Conservation (phyloP, 306 rosid species). For the Prosopis cineraria region DNA sequence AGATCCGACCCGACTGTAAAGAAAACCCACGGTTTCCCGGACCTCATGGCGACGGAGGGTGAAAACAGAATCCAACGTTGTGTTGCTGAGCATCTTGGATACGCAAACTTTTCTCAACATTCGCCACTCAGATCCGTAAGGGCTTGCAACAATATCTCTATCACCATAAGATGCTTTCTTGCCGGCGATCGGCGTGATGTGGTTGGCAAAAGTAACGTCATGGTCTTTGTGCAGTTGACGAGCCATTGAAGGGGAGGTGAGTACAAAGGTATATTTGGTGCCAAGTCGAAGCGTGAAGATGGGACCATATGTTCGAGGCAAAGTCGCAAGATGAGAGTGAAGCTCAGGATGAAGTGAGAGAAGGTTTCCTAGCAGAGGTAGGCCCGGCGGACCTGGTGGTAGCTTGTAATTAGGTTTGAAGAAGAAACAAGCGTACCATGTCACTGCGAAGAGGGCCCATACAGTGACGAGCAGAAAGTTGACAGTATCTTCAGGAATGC, state of each 20-base stretch:
- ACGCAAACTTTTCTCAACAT: slow-evolving; percentile 70
- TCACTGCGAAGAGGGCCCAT: slow-evolving; percentile 10
- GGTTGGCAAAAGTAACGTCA: slow-evolving; percentile 71
- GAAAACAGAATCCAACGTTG: slow-evolving; percentile 56
- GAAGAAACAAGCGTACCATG: slow-evolving; percentile 19
- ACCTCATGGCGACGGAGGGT: slow-evolving; percentile 59
- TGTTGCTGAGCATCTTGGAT: slow-evolving; percentile 67
- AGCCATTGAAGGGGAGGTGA: slow-evolving; percentile 57
- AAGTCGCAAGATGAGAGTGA: slow-evolving; percentile 56
- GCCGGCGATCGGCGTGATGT: slow-evolving; percentile 55
- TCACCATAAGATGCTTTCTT: slow-evolving; percentile 48
- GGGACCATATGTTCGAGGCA: slow-evolving; percentile 62
- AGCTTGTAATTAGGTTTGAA: slow-evolving; percentile 20
- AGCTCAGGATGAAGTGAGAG: slow-evolving; percentile 69
- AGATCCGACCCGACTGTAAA: slow-evolving; percentile 43
- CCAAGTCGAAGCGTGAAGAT: slow-evolving; percentile 69
- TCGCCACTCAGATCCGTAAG: slow-evolving; percentile 79
- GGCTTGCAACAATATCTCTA: slow-evolving; percentile 58
- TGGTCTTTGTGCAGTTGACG: slow-evolving; percentile 61
- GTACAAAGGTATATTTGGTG: slow-evolving; percentile 44
- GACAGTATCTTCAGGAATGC: not conserved
- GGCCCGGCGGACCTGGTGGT: slow-evolving; percentile 73
- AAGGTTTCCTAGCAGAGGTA: slow-evolving; percentile 71
- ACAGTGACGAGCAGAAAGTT: not conserved
- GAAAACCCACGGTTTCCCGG: slow-evolving; percentile 40